Conservation (phyloP, 192 early-diverging fungal species). For the Coemansia umbellata region DNA sequence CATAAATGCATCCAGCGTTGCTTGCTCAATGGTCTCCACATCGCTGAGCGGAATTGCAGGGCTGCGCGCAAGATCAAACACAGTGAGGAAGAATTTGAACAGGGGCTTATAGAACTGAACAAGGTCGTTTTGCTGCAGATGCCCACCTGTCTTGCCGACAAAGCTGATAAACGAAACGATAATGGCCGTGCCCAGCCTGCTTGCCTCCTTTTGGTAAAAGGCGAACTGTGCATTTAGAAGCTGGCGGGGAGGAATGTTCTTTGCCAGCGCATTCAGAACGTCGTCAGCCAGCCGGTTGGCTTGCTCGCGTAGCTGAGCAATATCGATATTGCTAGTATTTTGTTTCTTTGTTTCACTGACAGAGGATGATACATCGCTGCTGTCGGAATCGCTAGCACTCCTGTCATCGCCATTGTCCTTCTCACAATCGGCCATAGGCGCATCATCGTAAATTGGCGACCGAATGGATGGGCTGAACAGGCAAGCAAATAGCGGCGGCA, state of each 20-base stretch:
- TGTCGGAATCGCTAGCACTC: not conserved
- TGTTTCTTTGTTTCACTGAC: not conserved
- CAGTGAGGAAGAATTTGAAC: slow-evolving; percentile 81
- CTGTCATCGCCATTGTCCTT: not conserved
- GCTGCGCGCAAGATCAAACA: slow-evolving; percentile 56
- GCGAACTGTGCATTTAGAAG: slow-evolving; percentile 44
- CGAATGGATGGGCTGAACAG: slow-evolving; percentile 25
- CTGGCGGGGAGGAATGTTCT: slow-evolving; percentile 38
- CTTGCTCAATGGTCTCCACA: slow-evolving; percentile 60
- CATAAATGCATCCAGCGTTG: slow-evolving; percentile 71
- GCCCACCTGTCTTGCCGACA: slow-evolving; percentile 58
- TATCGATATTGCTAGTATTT: not conserved
- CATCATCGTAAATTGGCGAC: not conserved
- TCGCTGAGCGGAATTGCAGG: slow-evolving; percentile 29
- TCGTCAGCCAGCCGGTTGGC: slow-evolving; percentile 13
- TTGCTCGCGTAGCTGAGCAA: slow-evolving; percentile 19
- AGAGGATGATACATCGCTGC: not conserved
- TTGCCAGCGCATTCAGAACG: slow-evolving; percentile 25
- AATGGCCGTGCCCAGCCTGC: slow-evolving; percentile 48
- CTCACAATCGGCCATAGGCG: not conserved
- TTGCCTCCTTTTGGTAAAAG: slow-evolving; percentile 52
- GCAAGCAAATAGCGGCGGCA: slow-evolving; percentile 33
- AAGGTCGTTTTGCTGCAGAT: slow-evolving; percentile 64
- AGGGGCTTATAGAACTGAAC: slow-evolving; percentile 71
- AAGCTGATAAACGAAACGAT: slow-evolving; percentile 65